phyloP scores from a whole-genome alignment of 2,329 filamentous ascomycete species.

The Verticillium dahliae region DNA sequence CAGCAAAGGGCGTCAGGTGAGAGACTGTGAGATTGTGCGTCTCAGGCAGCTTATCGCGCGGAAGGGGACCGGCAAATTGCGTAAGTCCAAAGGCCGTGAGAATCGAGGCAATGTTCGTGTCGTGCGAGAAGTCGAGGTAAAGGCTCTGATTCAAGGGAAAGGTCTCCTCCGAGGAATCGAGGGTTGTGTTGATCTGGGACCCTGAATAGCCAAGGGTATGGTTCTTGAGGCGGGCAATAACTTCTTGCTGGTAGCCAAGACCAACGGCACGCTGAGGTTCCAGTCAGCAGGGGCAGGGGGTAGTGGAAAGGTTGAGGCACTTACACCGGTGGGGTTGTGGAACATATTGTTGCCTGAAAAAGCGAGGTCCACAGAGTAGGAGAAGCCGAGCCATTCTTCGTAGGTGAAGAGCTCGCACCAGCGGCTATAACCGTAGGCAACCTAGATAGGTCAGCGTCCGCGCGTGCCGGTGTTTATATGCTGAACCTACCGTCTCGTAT shows the following conservation, averaged over 20 bases:
- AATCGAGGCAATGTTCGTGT: constrained; percentile 66
- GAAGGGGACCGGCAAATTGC: constrained; percentile 59
- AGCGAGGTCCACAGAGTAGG: constrained; percentile 62
- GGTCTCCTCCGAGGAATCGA: constrained; percentile 59
- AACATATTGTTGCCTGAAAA: constrained; percentile 59
- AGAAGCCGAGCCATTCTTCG: constrained; percentile 66
- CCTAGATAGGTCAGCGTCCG: constrained; percentile 18
- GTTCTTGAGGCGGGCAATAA: constrained; percentile 63
- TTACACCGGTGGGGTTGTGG: constrained; percentile 54
- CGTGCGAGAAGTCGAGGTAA: constrained; percentile 74
- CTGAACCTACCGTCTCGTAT: constrained; percentile 55
- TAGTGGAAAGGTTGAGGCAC: constrained; percentile 12
- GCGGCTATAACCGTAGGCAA: constrained; percentile 67
- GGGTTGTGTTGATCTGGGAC: constrained; percentile 61
- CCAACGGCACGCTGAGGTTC: constrained; percentile 55
- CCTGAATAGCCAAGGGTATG: constrained; percentile 54
- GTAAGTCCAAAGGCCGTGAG: constrained; percentile 66
- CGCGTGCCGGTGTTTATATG: neutral
- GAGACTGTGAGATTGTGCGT: constrained; percentile 58
- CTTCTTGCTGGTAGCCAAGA: constrained; percentile 66
- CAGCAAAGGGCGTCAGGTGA: constrained; percentile 65
- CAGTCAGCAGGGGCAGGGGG: constrained; percentile 19
- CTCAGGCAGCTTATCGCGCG: constrained; percentile 46
- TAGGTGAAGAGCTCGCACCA: constrained; percentile 73
- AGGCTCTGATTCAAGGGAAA: constrained; percentile 69